These are phyloP conservation scores for Globisporangium uncinulatum DNA, from an alignment of 352 stramenopile genomes.

Conservation along the genomic window DNA sequence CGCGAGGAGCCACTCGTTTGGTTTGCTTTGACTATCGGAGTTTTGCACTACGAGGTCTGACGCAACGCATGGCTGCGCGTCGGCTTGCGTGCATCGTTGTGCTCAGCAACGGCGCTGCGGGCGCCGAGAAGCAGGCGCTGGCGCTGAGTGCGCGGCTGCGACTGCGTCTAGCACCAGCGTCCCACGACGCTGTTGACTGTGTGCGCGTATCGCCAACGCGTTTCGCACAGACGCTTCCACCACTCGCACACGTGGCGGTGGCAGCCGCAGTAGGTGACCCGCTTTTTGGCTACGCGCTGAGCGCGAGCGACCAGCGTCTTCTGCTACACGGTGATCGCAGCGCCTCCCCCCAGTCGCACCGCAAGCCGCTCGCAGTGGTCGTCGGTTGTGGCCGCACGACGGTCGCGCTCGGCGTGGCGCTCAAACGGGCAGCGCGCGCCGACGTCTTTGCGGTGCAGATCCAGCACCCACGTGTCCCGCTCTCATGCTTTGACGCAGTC, in stretches of 20 bases:
- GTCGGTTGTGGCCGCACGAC: slow-evolving; percentile 70
- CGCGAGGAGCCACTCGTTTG: background rate
- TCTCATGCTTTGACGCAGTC: slow-evolving; percentile 58
- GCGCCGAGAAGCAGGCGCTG: slow-evolving; percentile 73
- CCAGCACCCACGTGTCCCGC: slow-evolving; percentile 53
- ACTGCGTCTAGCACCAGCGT: slow-evolving; percentile 9
- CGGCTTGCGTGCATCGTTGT: slow-evolving; percentile 36
- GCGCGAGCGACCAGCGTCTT: slow-evolving; percentile 19
- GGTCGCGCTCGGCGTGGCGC: slow-evolving; percentile 47
- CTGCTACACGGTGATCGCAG: slow-evolving; percentile 23
- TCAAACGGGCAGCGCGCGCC: slow-evolving; percentile 24
- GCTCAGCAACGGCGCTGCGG: slow-evolving; percentile 64
- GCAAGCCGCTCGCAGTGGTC: slow-evolving; percentile 26
- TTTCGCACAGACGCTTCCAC: slow-evolving; percentile 28
- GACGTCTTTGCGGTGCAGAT: slow-evolving; percentile 70
- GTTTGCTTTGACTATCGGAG: no score
- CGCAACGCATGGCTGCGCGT: slow-evolving; percentile 4
- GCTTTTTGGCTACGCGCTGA: slow-evolving; percentile 43
- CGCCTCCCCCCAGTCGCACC: background rate
- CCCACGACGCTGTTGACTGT: slow-evolving; percentile 25
- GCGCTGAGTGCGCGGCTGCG: slow-evolving; percentile 39
- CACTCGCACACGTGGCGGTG: slow-evolving; percentile 31
- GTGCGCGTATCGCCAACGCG: slow-evolving; percentile 23
- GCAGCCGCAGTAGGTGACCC: slow-evolving; percentile 29
- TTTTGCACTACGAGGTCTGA: background rate